Evolutionary conservation across 78 protist species (phyloP), one percentile per base, ranked within the genome.

Genomic region (Bodo saltans): DNA sequence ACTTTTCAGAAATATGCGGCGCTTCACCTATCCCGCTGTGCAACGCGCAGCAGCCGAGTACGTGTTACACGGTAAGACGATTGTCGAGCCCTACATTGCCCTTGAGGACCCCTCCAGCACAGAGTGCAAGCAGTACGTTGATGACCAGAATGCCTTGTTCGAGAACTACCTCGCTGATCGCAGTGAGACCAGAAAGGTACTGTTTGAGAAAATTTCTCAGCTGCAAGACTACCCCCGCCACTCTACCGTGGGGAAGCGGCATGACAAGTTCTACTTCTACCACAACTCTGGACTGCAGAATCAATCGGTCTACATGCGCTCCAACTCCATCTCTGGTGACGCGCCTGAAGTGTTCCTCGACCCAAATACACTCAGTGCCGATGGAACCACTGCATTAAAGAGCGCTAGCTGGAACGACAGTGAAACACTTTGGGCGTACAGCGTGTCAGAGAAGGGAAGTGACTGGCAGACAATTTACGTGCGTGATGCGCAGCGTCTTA

Each of bases 381-480:
- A 88, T 26, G 93, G 93, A 0, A 88, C 88, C 28, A 0, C 71
- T 30, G 74, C 93, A 0, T 8, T 90, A 23, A 0, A 33, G 0
- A 28, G 35, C 30, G 26, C 0, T 29, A 0, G 42, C 37, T 33
- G 87, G 35, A 30, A 85, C 35, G 37, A 71, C n/a, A 38, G 42
- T 32, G 95, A 90, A 30, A n/a, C 35, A n/a, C 11, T 32, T 35
- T 70, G 89, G 32, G 92, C 89, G 30, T 86, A 86, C 38, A 75
- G 89, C 12, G 53, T 82, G 32, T 42, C 86, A 12, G 68, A 79
- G 42, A 79, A 86, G 39, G 98, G 96, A 40, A 42, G 85, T 3
- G 98, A 93, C 74, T 95, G 98, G 96, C 73, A 70, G 39, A 84
- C 84, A 11, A 34, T 92, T 3, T 21, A 83, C n/a, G 53, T 95